phyloP scores from a whole-genome alignment of 2,329 filamentous ascomycete genomes.

The Pseudogymnoascus sp. region DNA sequence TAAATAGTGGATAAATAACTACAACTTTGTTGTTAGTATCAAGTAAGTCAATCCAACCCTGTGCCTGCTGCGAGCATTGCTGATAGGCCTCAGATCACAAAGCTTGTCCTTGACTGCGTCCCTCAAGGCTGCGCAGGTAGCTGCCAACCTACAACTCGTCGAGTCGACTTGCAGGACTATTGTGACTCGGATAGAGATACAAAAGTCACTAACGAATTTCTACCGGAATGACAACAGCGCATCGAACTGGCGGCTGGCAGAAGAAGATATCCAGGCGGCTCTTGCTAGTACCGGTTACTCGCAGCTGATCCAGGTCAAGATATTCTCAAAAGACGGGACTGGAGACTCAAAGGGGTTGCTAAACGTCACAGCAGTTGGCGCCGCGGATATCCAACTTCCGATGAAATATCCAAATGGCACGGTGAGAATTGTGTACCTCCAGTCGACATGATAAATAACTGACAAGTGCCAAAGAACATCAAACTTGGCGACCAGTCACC shows the following conservation, averaged over 20 bases:
- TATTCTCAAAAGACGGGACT: conserved; percentile 65
- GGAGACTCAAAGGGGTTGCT: conserved; percentile 52
- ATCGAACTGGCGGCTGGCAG: conserved; percentile 55
- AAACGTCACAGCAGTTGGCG: conserved; percentile 51
- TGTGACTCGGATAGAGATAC: conserved; percentile 58
- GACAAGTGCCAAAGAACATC: conserved; percentile 27
- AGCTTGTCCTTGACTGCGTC: conserved; percentile 73
- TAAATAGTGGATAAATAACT: conserved; percentile 51
- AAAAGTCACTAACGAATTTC: conserved; percentile 46
- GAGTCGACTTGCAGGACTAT: conserved; percentile 69
- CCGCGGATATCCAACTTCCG: conserved; percentile 54
- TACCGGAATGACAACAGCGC: conserved; percentile 48
- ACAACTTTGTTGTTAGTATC: conserved; percentile 53
- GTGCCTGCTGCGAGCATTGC: not conserved
- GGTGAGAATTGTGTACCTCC: not conserved
- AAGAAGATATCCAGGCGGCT: conserved; percentile 63
- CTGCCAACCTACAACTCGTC: conserved; percentile 72
- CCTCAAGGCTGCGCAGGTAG: conserved; percentile 76
- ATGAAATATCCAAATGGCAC: conserved; percentile 51
- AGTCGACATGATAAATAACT: not conserved
- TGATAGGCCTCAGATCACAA: conserved; percentile 37
- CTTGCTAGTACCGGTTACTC: conserved; percentile 49
- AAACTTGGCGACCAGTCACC: conserved; percentile 51
- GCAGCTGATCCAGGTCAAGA: conserved; percentile 61
- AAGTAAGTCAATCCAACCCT: conserved; percentile 31